phyloP scores from a whole-genome alignment of 2,329 filamentous ascomycete genomes.

The Fusarium sp. region DNA sequence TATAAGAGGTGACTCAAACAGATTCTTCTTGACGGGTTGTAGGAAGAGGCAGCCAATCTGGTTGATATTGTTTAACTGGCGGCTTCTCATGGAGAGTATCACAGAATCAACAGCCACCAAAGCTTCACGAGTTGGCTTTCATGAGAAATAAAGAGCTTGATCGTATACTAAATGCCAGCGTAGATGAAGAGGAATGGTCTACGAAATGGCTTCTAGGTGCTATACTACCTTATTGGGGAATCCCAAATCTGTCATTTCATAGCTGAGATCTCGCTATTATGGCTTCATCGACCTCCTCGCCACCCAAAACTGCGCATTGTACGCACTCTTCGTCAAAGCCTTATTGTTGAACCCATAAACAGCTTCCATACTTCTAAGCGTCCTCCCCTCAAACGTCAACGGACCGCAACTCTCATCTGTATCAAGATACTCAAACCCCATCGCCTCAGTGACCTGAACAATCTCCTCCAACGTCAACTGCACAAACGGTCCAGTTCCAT shows the following conservation, averaged over 20 bases:
- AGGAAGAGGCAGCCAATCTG: background rate
- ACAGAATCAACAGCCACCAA: rapidly evolving
- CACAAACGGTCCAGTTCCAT: constrained; percentile 64
- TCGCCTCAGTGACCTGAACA: constrained; percentile 55
- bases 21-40: rapidly evolving
- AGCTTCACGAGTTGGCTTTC: too few species aligned
- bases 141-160: background rate
- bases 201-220: background rate
- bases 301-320: constrained; percentile 66
- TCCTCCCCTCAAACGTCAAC: constrained; percentile 54
- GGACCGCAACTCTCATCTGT: constrained; percentile 53
- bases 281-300: constrained; percentile 45
- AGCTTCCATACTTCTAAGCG: constrained; percentile 58
- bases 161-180: rapidly evolving
- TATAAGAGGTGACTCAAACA: background rate
- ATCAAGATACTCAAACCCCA: constrained; percentile 64
- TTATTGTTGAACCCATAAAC: constrained; percentile 63
- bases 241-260: rapidly evolving
- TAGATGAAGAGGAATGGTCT: background rate
- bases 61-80: rapidly evolving
- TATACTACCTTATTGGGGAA: rapidly evolving
- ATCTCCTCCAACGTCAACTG: constrained; percentile 67
- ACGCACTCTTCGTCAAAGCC: constrained; percentile 63
- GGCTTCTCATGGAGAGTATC: background rate
- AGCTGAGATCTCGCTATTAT: background rate